Evolutionary conservation across 768 basidiomycete genomes (phyloP).

Genomic region (Termitomyces bulborhizus): DNA sequence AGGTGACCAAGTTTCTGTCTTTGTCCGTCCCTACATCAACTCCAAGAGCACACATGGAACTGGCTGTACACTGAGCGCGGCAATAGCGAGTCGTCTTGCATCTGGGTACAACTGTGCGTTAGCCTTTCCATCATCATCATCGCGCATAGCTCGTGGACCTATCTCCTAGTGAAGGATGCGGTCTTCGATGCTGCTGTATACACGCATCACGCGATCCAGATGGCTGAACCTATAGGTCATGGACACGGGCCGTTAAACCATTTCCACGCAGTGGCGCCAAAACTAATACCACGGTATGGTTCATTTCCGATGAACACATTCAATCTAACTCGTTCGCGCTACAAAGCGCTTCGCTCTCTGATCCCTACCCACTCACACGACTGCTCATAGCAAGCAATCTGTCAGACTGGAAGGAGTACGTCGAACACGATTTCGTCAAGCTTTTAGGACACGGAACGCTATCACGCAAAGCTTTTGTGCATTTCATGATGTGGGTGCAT

Average conservation of each 20-base stretch:
- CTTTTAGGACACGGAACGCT: slow-evolving; percentile 72
- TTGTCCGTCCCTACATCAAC: slow-evolving; percentile 54
- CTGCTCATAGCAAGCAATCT: slow-evolving; percentile 54
- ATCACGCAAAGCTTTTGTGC: slow-evolving; percentile 57
- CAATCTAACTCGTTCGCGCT: background rate
- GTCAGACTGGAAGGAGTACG: slow-evolving; percentile 63
- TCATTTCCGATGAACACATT: background rate
- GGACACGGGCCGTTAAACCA: slow-evolving; percentile 90
- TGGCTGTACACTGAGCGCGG: slow-evolving; percentile 87
- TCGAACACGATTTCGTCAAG: slow-evolving; percentile 80
- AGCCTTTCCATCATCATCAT: background rate
- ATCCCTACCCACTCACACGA: slow-evolving; percentile 66
- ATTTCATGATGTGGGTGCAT: slow-evolving; percentile 74
- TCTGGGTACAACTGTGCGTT: slow-evolving; percentile 37
- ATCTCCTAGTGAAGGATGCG: slow-evolving; percentile 47
- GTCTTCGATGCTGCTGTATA: slow-evolving; percentile 57
- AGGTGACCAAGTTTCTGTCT: slow-evolving; percentile 35
- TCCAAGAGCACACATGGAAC: slow-evolving; percentile 85
- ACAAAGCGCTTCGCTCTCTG: slow-evolving; percentile 45
- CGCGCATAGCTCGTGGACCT: background rate
- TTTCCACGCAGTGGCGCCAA: slow-evolving; percentile 49
- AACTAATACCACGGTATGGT: slow-evolving; percentile 43
- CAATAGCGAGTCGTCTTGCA: slow-evolving; percentile 64
- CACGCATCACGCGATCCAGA: slow-evolving; percentile 68
- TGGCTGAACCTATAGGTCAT: slow-evolving; percentile 58